Base-by-base conservation (phyloP, 2,329 filamentous ascomycete species). In the Aspergillus jensenii region DNA sequence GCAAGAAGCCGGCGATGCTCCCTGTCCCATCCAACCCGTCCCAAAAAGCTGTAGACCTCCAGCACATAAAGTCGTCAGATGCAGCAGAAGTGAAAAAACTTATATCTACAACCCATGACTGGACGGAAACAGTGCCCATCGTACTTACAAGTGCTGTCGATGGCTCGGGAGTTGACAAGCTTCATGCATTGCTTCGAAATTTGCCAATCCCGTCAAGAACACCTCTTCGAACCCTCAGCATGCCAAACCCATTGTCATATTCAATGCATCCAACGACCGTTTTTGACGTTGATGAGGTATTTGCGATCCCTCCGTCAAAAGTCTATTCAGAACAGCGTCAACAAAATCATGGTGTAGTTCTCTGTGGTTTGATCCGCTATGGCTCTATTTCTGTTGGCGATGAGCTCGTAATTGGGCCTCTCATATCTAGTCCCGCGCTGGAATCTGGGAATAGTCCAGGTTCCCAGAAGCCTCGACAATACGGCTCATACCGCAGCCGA, bases 271-370 rank as follows among this genome's bases (percentile, higher is more conserved):
- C 86, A 2, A 78, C 79, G 4, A 84, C 84, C 35, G 77, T 97
- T 2, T 98, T 98, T 68, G 90, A 97, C 68, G 84, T 98, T 23
- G 93, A 98, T 70, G 93, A 97, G 65, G 87, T 92, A 1, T 98
- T 96, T 72, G 90, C 84, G 58, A 83, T 93, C 14, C 84, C 88
- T 1, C 83, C 84, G 1, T 85, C 86, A 1, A 87, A 86, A 61
- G 79, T 83, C 4, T 79, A 78, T 61, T 76, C 75, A 3, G 69
- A 78, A 57, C 67, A 74, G 27, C 72, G 74, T 6, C 70, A 79
- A 46, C 72, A 76, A 37, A 81, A 83, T 52, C 75, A 79, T 19
- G 88, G 88, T 7, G 82, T 86, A n/a, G 90, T 99, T 14, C 83
- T 97, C 6, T 93, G 91, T 43, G 93, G 93, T 0, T 85, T 95